Conservation (phyloP, 768 basidiomycete genomes). For the Sporobolomyces roseus region DNA sequence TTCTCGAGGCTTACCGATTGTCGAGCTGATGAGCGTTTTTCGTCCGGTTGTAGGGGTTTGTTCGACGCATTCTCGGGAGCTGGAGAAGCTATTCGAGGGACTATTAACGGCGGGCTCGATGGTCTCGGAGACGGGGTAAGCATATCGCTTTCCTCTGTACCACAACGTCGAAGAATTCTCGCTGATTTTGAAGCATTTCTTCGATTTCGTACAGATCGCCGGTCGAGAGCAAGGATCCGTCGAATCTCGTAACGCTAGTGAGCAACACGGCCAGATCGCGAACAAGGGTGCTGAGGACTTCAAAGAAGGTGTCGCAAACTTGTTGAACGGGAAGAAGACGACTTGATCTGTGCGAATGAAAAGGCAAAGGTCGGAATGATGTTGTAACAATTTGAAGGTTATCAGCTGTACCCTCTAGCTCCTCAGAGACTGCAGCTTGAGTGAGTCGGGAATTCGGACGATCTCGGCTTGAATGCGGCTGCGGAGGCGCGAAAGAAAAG, state of each 20-base stretch:
- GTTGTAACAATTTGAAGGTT: neutral
- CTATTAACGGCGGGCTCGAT: slow-evolving; percentile 21
- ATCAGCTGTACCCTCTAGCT: too few relatives aligned
- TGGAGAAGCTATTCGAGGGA: slow-evolving; percentile 26
- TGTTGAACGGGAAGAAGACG: slow-evolving; percentile 6
- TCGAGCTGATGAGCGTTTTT: neutral
- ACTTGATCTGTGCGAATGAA: neutral
- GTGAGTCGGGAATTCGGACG: too few relatives aligned
- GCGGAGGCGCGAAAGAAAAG: too few relatives aligned
- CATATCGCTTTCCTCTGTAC: neutral
- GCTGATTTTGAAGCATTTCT: too few relatives aligned
- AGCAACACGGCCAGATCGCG: neutral
- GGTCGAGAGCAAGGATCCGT: slow-evolving; percentile 1
- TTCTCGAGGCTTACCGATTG: neutral
- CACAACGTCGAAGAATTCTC: too few relatives aligned
- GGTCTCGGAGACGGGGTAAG: slow-evolving; percentile 25
- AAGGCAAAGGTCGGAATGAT: neutral
- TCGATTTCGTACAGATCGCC: slow-evolving; percentile 6
- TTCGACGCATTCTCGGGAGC: slow-evolving; percentile 22
- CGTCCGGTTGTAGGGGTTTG: neutral
- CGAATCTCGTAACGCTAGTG: neutral
- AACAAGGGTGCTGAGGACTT: slow-evolving; percentile 11
- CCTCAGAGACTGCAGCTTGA: neutral
- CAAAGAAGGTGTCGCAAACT: slow-evolving; percentile 7
- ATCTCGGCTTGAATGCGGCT: too few relatives aligned